Evolutionary conservation across 768 basidiomycete genomes (phyloP), one percentile per base, ranked within the genome.

Genomic region (Boletus sp.): DNA sequence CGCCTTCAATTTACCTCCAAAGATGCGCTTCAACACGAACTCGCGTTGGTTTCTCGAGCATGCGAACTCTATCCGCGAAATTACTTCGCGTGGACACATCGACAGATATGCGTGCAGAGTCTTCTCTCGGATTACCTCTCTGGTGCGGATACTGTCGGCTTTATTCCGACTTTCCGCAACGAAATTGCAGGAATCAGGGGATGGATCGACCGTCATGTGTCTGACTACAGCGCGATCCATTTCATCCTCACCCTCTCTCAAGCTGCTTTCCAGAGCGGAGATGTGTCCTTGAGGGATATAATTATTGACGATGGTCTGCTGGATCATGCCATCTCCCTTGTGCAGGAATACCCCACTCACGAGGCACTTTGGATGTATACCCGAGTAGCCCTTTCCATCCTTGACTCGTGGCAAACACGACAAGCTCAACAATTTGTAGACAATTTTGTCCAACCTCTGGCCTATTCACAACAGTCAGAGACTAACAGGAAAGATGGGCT

Each of bases 21-120:
- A 20, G 64, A 68, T 1, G 63, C 62, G 33, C 64, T 85, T 44
- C 67, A 67, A 42, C 56, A 66, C n/a, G 89, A 90, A 66, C 73
- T 88, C 40, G 64, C 64, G 7, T 62, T 83, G 47, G 71, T 78
- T 14, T 69, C 76, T 39, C 68, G 69, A 36, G 82, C 86, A 32
- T 84, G 84, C 70, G 81, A 83, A 61, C 69, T 76, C 6, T 87
- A 89, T 64, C 84, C 84, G 9, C 82, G 89, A 14, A 90, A 90
- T 64, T 90, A 90, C 65, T 82, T 86, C 68, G 86, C 85, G 5
- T 90, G 89, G 89, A 67, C 76, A 1, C 85, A 90, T 62, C 83
- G 86, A 65, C 75, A 75, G 47, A 79, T 78, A 41, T 74, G 83
- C 53, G 66, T 82, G 79, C 58, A 63, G 72, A 36, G 64, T 73